phyloP scores from a whole-genome alignment of 164 flowering plant species.

The Chloranthus sessilifolius region DNA sequence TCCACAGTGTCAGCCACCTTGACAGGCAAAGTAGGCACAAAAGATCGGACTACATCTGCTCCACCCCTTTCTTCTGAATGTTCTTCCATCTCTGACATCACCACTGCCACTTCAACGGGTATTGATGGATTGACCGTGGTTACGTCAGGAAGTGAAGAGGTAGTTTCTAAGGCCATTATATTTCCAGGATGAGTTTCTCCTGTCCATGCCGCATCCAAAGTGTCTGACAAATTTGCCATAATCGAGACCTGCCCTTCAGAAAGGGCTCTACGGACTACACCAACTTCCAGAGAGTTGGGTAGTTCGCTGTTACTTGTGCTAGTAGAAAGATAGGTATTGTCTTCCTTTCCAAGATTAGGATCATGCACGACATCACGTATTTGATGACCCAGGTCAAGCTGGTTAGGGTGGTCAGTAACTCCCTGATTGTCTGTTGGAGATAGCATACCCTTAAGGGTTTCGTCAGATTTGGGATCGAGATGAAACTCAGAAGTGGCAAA shows the following conservation, averaged over 20 bases:
- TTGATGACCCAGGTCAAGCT: slow-evolving; percentile 18
- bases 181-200: slow-evolving; percentile 53
- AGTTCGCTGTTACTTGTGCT: slow-evolving; percentile 21
- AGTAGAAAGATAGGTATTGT: slow-evolving; percentile 11
- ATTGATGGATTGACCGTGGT: slow-evolving; percentile 28
- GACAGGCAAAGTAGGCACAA: slow-evolving; percentile 22
- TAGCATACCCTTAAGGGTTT: slow-evolving; percentile 2
- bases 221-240: slow-evolving; percentile 58
- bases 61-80: slow-evolving; percentile 33
- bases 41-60: slow-evolving; percentile 23
- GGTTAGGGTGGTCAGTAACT: slow-evolving; percentile 13
- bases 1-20: slow-evolving; percentile 46
- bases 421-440: slow-evolving; percentile 15
- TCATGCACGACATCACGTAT: slow-evolving; percentile 17
- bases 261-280: slow-evolving; percentile 37
- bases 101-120: slow-evolving; percentile 17
- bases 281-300: slow-evolving; percentile 30
- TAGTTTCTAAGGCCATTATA: slow-evolving; percentile 26
- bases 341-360: slow-evolving; percentile 18
- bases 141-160: slow-evolving; percentile 22
- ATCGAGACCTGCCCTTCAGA: slow-evolving; percentile 71
- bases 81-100: slow-evolving; percentile 30
- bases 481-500: slow-evolving; percentile 22
- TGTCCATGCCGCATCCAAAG: slow-evolving; percentile 95
- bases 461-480: slow-evolving; percentile 25